Conservation (phyloP, 2,329 filamentous ascomycete species). For the Aquanectria penicillioides region DNA sequence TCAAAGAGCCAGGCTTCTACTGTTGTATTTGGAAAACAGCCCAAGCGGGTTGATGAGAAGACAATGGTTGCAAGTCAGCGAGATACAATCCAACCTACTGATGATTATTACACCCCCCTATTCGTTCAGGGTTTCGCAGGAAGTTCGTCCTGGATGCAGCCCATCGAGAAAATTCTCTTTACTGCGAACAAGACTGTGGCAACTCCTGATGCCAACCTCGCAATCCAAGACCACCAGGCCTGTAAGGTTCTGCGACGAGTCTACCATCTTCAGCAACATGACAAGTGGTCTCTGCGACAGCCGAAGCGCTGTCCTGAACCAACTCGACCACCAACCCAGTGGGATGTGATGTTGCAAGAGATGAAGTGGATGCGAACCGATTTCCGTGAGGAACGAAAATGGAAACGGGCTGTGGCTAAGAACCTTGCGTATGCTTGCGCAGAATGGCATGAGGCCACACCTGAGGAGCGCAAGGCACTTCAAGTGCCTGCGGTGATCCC, state of each 20-base stretch:
- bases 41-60: slow-evolving; percentile 60
- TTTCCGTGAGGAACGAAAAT: slow-evolving; percentile 92
- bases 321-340: slow-evolving; percentile 78
- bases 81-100: slow-evolving; percentile 58
- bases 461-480: slow-evolving; percentile 71
- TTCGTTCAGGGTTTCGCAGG: slow-evolving; percentile 68
- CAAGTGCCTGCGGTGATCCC: slow-evolving; percentile 71
- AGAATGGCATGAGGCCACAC: slow-evolving; percentile 76
- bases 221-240: slow-evolving; percentile 86
- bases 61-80: slow-evolving; percentile 52
- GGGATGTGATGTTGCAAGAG: slow-evolving; percentile 87
- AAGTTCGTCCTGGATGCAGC: slow-evolving; percentile 68
- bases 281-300: slow-evolving; percentile 93
- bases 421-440: slow-evolving; percentile 85
- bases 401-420: slow-evolving; percentile 85
- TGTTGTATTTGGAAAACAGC: slow-evolving; percentile 80
- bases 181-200: slow-evolving; percentile 91
- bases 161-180: slow-evolving; percentile 76
- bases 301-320: slow-evolving; percentile 87
- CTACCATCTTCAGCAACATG: slow-evolving; percentile 88
- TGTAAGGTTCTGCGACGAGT: slow-evolving; percentile 87
- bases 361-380: slow-evolving; percentile 99
- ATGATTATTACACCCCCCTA: slow-evolving; percentile 72
- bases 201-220: slow-evolving; percentile 84
- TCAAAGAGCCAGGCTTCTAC: slow-evolving; percentile 76